phyloP scores from a whole-genome alignment of 169 alveolate species.

The Cryptosporidium ryanae region DNA sequence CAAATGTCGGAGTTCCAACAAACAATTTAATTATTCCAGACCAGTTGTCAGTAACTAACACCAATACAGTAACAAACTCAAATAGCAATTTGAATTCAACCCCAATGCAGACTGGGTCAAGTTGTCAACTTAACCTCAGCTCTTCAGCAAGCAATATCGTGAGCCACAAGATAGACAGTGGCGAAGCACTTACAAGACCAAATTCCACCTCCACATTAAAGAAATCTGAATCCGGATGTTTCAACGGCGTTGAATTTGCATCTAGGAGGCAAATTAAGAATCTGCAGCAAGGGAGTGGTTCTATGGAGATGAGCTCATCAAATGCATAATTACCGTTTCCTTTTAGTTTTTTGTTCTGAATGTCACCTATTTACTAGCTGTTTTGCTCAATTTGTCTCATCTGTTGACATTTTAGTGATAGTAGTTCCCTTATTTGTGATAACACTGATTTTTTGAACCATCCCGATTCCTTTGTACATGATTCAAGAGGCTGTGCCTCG shows the following conservation, averaged over 20 bases:
- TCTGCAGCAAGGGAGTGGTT: background rate
- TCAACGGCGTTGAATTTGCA: slow-evolving; percentile 64
- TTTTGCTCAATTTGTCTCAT: slow-evolving; percentile 73
- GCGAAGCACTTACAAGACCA: slow-evolving; percentile 44
- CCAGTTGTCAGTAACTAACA: background rate
- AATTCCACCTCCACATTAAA: slow-evolving; percentile 61
- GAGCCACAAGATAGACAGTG: slow-evolving; percentile 31
- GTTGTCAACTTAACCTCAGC: background rate
- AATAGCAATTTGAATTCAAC: background rate
- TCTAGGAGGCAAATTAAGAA: slow-evolving; percentile 42
- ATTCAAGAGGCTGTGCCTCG: slow-evolving; percentile 77
- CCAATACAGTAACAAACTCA: slow-evolving; percentile 12
- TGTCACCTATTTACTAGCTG: background rate
- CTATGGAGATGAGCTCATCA: slow-evolving; percentile 8
- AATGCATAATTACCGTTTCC: background rate
- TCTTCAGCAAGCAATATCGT: slow-evolving; percentile 4
- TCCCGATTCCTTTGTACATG: slow-evolving; percentile 79
- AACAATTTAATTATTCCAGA: slow-evolving; percentile 54
- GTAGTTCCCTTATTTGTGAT: slow-evolving; percentile 77
- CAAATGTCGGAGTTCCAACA: slow-evolving; percentile 44
- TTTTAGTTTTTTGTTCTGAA: background rate
- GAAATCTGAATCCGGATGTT: slow-evolving; percentile 53
- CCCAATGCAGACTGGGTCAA: slow-evolving; percentile 22
- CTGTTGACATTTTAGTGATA: slow-evolving; percentile 78
- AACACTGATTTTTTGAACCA: slow-evolving; percentile 78